Base-by-base conservation (phyloP, 2,329 filamentous ascomycete genomes). In the Aspergillus fischeri region DNA sequence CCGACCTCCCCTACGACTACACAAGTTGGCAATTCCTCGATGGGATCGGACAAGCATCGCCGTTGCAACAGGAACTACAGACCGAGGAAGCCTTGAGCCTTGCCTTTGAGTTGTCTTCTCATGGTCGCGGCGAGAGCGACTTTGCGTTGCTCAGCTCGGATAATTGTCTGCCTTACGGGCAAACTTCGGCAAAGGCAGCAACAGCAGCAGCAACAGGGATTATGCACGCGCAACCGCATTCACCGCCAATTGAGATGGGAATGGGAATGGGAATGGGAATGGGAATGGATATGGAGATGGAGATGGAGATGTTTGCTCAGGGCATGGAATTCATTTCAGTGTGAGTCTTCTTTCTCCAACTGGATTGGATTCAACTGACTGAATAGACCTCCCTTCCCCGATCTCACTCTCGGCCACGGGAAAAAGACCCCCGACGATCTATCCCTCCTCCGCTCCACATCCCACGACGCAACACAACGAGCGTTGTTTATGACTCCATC, bases 401-500 rank as follows among this genome's bases (percentile, higher is more conserved):
- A 55, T 29, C 6, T 51, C 58, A 41, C 11, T 1, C 32, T 35
- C 32, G 14, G 32, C 32, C 32, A 35, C 32, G 32, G 32, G 4
- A 14, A 35, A 35, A 17, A 35, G 49, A 14, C 20, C 21, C 14
- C 45, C 29, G 21, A 24, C 14, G 24, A 55, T 27, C 49, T 57
- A 9, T 29, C 57, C 6, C 55, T 64, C 17, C 56, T 65, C 10
- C 64, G 56, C 20, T 62, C 62, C 10, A 58, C 62, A 35, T 63
- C 62, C 24, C 62, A 64, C 32, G 27, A 63, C n/a, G 64, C 61
- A n/a, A 60, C 60, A 29, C 61, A 66, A 35, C 64, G 64, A 3
- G 64, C 64, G 5, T 56, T 66, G 1, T 66, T 63, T 59, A 65
- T 66, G 64, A 66, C 59, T 11, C 57, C 57, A n/a, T n/a, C 52